A percentile compares a stretch with the other conserved stretches of the same genome.
Evolutionary conservation across 805 yeast genomes (phyloP).

Genomic region (Peterozyma xylosa): DNA sequence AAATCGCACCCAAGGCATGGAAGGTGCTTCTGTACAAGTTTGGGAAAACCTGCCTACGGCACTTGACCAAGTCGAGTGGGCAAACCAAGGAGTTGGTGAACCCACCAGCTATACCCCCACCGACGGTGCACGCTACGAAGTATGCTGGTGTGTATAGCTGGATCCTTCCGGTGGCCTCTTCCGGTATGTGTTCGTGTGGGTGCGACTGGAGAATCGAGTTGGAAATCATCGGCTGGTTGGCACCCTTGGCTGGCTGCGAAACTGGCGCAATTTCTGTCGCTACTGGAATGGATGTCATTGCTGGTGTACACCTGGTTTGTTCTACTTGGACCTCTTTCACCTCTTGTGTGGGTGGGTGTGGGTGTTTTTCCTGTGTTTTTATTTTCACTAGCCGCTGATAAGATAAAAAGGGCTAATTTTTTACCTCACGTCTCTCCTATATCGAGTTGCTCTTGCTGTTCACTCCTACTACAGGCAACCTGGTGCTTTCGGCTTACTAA

Average conservation of each 20-base stretch:
- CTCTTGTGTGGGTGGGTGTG: too few species aligned
- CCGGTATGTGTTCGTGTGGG: slow-evolving; percentile 2
- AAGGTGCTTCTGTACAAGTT: slow-evolving; percentile 32
- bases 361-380: too few species aligned
- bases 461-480: too few species aligned
- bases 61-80: slow-evolving; percentile 7
- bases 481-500: too few species aligned
- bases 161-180: slow-evolving; percentile 1
- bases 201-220: not conserved
- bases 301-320: too few species aligned
- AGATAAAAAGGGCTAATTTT: too few species aligned
- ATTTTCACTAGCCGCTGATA: too few species aligned
- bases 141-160: slow-evolving; percentile 4
- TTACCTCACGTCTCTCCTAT: too few species aligned
- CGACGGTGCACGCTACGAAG: slow-evolving; percentile 4
- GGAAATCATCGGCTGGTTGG: not conserved
- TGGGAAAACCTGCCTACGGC: slow-evolving; percentile 12
- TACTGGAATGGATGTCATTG: slow-evolving; percentile 2
- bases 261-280: slow-evolving; percentile 2
- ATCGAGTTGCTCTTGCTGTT: too few species aligned
- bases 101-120: slow-evolving; percentile 6
- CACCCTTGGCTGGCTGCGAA: not conserved
- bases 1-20: slow-evolving; percentile 32
- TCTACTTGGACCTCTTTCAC: too few species aligned
- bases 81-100: slow-evolving; percentile 8